Percentiles rank a stretch among this genome's conserved stretches.
phyloP scores from a whole-genome alignment of 176 grass and related monocot species.

The Bothriochloa decipiens region DNA sequence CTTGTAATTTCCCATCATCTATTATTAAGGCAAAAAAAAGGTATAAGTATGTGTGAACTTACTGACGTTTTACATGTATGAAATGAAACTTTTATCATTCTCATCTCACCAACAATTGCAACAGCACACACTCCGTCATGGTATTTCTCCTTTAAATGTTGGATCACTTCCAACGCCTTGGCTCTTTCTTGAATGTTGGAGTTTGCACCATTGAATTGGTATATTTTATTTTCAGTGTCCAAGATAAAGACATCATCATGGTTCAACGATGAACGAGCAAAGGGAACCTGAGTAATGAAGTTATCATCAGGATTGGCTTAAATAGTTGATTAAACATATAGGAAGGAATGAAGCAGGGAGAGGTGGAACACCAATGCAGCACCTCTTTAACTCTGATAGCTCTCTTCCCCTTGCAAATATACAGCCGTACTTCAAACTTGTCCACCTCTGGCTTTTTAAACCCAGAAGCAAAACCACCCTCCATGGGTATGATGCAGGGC shows the following conservation, averaged over 20 bases:
- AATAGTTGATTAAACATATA: constrained; percentile 6
- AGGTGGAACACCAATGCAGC: neutral
- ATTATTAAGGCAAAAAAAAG: constrained; percentile 18
- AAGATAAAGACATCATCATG: constrained; percentile 99
- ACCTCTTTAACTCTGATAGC: constrained; percentile 97
- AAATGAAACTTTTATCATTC: constrained; percentile 14
- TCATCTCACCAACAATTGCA: constrained; percentile 84
- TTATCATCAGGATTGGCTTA: constrained; percentile 26
- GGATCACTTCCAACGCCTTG: constrained; percentile 93
- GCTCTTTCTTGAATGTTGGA: constrained; percentile 99
- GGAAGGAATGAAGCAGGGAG: neutral
- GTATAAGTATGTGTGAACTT: constrained; percentile 11
- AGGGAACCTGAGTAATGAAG: constrained; percentile 79
- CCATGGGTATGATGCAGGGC: constrained; percentile 97
- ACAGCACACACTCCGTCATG: constrained; percentile 84
- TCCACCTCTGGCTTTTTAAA: constrained; percentile 89
- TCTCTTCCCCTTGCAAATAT: constrained; percentile 92
- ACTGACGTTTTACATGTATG: neutral
- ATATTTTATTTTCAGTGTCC: constrained; percentile 87
- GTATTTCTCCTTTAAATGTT: constrained; percentile 92
- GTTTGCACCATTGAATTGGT: constrained; percentile 96
- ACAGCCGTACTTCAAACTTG: constrained; percentile 78
- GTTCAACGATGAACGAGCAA: constrained; percentile 87
- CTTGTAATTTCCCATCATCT: constrained; percentile 96
- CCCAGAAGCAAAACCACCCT: constrained; percentile 95